These are phyloP conservation scores for Chenopodium formosanum DNA, from an alignment of 148 eudicot species.

Conservation along the genomic window DNA sequence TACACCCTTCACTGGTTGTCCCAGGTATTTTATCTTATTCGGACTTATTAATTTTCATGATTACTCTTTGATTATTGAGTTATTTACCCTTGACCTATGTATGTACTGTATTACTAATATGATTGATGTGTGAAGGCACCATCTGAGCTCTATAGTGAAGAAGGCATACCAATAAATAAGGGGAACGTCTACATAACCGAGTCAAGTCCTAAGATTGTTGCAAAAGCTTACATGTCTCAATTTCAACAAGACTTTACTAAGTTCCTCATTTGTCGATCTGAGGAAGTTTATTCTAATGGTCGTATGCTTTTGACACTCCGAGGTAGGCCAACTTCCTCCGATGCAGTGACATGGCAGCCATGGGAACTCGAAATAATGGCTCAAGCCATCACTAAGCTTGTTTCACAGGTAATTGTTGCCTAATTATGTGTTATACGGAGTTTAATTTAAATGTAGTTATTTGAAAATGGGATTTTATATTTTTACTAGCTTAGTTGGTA, in stretches of 20 bases:
- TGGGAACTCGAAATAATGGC: constrained; percentile 30
- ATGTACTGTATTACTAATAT: not conserved
- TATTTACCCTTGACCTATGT: too few relatives aligned
- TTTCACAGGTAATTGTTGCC: constrained; percentile 20
- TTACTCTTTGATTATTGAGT: too few relatives aligned
- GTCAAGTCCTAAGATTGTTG: constrained; percentile 31
- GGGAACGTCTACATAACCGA: constrained; percentile 37
- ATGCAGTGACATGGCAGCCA: constrained; percentile 1
- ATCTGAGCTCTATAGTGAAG: constrained; percentile 16
- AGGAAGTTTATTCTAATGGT: constrained; percentile 38
- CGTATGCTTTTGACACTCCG: constrained; percentile 31
- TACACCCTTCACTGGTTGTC: constrained; percentile 48
- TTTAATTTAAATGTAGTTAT: too few relatives aligned
- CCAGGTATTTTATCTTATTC: constrained; percentile 27
- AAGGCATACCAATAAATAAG: constrained; percentile 40
- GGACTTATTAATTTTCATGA: too few relatives aligned
- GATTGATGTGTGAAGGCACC: constrained; percentile 29
- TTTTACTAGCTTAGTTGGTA: too few relatives aligned
- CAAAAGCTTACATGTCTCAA: constrained; percentile 36
- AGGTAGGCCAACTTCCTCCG: constrained; percentile 27
- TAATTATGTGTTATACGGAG: too few relatives aligned
- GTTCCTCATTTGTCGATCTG: constrained; percentile 39
- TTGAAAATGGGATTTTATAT: too few relatives aligned
- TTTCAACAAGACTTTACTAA: constrained; percentile 33
- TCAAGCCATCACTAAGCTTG: constrained; percentile 19